Conservation (phyloP, 2,329 filamentous ascomycete species). For the Hypoxylon sp. region DNA sequence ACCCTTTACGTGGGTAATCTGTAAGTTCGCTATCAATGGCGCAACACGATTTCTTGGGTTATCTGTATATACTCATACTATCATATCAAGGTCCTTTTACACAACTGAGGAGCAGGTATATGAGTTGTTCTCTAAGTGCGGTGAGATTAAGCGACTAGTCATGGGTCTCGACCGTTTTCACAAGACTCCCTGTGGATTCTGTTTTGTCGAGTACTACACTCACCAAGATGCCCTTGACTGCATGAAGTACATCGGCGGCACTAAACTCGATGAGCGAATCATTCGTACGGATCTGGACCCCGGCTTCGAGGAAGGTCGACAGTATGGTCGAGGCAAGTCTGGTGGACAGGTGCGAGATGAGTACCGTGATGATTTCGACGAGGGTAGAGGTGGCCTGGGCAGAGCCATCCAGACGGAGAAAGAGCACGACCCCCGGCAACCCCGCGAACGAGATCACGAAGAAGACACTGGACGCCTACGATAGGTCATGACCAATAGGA, state of each 20-base stretch:
- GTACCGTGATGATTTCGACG: conserved; percentile 96
- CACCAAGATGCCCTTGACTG: conserved; percentile 97
- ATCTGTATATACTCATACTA: no score
- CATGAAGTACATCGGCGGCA: conserved; percentile 98
- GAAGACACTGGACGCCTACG: conserved; percentile 67
- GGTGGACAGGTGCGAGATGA: conserved; percentile 97
- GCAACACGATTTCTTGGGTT: no score
- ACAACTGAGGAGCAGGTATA: conserved; percentile 99
- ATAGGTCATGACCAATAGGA: conserved; percentile 46
- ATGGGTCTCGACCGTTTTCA: conserved; percentile 98
- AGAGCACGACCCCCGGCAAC: conserved; percentile 53
- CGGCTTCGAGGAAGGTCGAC: conserved; percentile 92
- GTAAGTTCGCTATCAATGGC: conserved; percentile 61
- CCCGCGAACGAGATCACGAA: conserved; percentile 55
- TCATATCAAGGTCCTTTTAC: conserved; percentile 84
- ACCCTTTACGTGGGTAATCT: conserved; percentile 98
- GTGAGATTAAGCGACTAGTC: conserved; percentile 96
- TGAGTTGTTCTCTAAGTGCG: conserved; percentile 94
- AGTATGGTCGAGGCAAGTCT: conserved; percentile 95
- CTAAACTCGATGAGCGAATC: conserved; percentile 96
- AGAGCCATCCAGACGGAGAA: conserved; percentile 70
- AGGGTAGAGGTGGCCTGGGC: conserved; percentile 89
- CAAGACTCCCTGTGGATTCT: conserved; percentile 98
- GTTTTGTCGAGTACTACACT: conserved; percentile 99
- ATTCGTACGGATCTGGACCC: conserved; percentile 96